Evolutionary conservation across 148 eudicot species (phyloP).

Genomic region (Rhododendron mucronatum): DNA sequence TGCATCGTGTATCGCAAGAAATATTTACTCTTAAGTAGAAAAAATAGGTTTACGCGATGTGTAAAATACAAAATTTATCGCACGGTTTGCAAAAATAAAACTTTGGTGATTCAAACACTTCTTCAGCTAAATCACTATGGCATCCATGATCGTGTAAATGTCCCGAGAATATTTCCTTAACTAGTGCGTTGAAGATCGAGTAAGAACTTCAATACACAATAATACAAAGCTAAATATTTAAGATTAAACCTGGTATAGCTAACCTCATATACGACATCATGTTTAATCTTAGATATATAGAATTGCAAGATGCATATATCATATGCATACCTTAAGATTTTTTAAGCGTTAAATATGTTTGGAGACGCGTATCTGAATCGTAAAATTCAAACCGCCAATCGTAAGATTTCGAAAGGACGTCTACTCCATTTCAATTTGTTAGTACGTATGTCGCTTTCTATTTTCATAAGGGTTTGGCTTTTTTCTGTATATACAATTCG

Average conservation of each 20-base stretch:
- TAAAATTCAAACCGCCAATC: not conserved
- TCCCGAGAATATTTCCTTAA: too few relatives aligned
- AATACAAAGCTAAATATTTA: not conserved
- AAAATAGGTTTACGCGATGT: not conserved
- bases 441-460: not conserved
- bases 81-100: too few relatives aligned
- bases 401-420: not conserved
- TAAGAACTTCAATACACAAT: too few relatives aligned
- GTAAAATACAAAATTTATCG: not conserved
- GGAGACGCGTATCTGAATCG: not conserved
- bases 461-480: not conserved
- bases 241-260: too few relatives aligned
- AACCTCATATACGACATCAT: too few relatives aligned
- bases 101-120: not conserved
- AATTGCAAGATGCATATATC: not conserved
- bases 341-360: not conserved
- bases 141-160: too few relatives aligned
- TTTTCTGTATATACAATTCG: not conserved
- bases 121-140: not conserved
- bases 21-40: too few relatives aligned
- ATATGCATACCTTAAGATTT: not conserved
- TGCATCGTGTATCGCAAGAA: not conserved
- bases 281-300: not conserved
- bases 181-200: too few relatives aligned
- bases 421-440: not conserved